Conservation (phyloP, 2,329 filamentous ascomycete species). For the Nemania abortiva region DNA sequence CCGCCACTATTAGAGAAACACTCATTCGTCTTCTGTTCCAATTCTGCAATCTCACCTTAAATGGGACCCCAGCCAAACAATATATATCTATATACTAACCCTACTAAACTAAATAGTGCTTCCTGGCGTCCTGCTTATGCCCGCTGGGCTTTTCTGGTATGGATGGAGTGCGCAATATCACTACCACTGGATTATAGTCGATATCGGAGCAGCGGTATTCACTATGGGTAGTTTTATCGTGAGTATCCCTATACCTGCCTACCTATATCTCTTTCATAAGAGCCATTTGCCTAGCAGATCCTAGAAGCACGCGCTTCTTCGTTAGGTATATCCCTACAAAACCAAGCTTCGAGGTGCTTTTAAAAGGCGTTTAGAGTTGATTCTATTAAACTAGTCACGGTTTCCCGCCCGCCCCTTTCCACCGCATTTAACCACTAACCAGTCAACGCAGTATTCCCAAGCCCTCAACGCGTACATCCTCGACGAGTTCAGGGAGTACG, state of each 20-base stretch:
- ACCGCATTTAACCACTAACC: not conserved
- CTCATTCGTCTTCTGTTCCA: too few relatives aligned
- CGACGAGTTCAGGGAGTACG: conserved; percentile 58
- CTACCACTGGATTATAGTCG: conserved; percentile 68
- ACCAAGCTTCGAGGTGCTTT: not conserved
- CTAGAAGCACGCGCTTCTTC: too few relatives aligned
- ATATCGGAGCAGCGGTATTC: conserved; percentile 68
- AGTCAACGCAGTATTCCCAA: conserved; percentile 55
- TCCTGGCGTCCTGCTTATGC: conserved; percentile 61
- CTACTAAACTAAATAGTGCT: conserved; percentile 29
- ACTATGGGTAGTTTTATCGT: conserved; percentile 63
- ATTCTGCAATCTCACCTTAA: too few relatives aligned
- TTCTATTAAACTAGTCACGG: not conserved
- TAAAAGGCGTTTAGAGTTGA: not conserved
- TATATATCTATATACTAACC: too few relatives aligned
- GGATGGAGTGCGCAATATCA: conserved; percentile 67
- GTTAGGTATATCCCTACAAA: not conserved
- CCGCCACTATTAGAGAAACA: not conserved
- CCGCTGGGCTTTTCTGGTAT: conserved; percentile 66
- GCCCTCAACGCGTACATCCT: conserved; percentile 68
- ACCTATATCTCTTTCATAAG: not conserved
- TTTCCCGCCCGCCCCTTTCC: not conserved
- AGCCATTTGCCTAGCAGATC: too few relatives aligned
- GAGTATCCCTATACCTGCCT: not conserved
- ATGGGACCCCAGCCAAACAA: too few relatives aligned